Evolutionary conservation across 2,329 filamentous ascomycete genomes (phyloP).

Genomic region (Acephala macrosclerotiorum): DNA sequence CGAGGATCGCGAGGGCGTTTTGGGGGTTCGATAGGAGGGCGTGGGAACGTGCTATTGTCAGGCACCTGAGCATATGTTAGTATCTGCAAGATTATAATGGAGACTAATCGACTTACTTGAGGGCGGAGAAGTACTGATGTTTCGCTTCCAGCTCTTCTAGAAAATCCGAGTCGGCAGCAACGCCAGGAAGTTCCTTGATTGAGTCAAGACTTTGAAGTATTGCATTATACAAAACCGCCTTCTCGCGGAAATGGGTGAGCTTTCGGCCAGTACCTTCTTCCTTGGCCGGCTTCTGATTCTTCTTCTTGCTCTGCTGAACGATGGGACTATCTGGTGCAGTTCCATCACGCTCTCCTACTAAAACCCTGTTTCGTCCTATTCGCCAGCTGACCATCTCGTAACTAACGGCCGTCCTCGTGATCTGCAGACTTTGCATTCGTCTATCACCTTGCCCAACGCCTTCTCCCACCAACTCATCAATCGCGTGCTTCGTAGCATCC

Average conservation of each 20-base stretch:
- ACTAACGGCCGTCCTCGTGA: slow-evolving; percentile 91
- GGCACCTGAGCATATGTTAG: slow-evolving; percentile 60
- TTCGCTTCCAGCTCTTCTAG: slow-evolving; percentile 81
- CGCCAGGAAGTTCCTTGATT: slow-evolving; percentile 87
- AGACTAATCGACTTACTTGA: slow-evolving; percentile 71
- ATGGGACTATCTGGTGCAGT: slow-evolving; percentile 60
- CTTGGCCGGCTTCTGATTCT: slow-evolving; percentile 55
- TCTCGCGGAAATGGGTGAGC: slow-evolving; percentile 82
- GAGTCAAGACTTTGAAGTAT: slow-evolving; percentile 91
- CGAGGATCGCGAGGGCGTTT: slow-evolving; percentile 86
- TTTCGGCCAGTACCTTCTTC: slow-evolving; percentile 77
- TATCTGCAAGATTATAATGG: background rate
- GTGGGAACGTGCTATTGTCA: slow-evolving; percentile 87
- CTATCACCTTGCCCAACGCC: slow-evolving; percentile 83
- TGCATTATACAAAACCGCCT: slow-evolving; percentile 88
- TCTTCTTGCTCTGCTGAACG: slow-evolving; percentile 60
- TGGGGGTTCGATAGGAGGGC: slow-evolving; percentile 73
- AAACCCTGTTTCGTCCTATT: slow-evolving; percentile 88
- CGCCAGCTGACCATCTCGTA: slow-evolving; percentile 95
- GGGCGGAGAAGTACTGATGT: slow-evolving; percentile 82
- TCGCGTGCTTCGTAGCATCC: slow-evolving; percentile 90
- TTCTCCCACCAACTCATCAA: slow-evolving; percentile 87
- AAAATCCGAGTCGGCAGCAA: slow-evolving; percentile 82
- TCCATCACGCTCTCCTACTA: slow-evolving; percentile 86
- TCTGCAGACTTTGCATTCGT: slow-evolving; percentile 90